Percentiles rank a stretch among this genome's conserved stretches.
Evolutionary conservation across 208 protist species (phyloP).

Genomic region (Entamoeba nuttalli): DNA sequence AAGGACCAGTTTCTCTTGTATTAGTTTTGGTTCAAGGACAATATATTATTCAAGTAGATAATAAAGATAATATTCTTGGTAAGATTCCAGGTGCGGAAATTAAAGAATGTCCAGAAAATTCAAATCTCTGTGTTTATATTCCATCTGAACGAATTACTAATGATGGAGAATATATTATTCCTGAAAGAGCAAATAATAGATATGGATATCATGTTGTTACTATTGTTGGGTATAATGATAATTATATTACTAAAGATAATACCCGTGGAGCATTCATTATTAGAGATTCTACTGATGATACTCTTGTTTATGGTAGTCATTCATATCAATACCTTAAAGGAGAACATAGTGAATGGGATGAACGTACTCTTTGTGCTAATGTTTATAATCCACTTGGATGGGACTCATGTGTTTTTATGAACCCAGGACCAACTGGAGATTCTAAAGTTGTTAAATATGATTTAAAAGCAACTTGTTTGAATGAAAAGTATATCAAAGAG

Average conservation of each 20-base stretch:
- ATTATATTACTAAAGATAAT: background rate
- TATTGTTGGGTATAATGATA: background rate
- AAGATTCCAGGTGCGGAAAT: background rate
- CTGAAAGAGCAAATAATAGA: background rate
- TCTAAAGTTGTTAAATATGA: background rate
- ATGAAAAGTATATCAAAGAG: background rate
- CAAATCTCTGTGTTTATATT: background rate
- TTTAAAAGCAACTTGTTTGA: background rate
- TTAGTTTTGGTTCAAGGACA: background rate
- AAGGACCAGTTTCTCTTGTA: background rate
- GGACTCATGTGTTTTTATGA: background rate
- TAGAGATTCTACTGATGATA: background rate
- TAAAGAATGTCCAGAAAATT: background rate
- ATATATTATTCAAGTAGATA: background rate
- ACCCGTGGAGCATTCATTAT: background rate
- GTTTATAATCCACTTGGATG: background rate
- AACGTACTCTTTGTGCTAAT: background rate
- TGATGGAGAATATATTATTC: background rate
- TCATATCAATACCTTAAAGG: background rate
- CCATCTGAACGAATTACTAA: background rate
- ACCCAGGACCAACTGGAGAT: background rate
- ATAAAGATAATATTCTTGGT: background rate
- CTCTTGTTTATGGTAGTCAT: background rate
- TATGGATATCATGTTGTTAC: background rate
- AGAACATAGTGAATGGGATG: background rate